Percentiles rank a stretch among this genome's conserved stretches.
These are phyloP conservation scores for Asclepias syriaca DNA, from an alignment of 257 asterid genomes.

Conservation along the genomic window DNA sequence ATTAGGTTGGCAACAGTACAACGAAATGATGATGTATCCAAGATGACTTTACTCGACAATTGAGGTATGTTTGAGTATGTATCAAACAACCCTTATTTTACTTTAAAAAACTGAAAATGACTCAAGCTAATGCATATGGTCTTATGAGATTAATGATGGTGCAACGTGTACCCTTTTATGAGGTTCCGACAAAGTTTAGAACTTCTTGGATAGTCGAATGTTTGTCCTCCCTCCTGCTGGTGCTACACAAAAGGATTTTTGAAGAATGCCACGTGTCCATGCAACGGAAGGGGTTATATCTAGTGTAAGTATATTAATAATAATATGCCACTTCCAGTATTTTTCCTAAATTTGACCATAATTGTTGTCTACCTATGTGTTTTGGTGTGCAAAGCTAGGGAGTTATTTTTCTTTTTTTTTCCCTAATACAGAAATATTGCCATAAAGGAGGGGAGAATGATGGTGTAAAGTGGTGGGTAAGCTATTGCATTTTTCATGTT, in stretches of 20 bases:
- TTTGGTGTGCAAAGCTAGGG: neutral
- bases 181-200: neutral
- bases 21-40: neutral
- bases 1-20: neutral
- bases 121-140: neutral
- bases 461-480: neutral
- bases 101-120: neutral
- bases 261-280: neutral
- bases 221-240: neutral
- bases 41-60: too few species aligned
- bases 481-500: neutral
- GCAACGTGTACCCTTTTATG: neutral
- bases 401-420: neutral
- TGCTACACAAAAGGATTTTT: neutral
- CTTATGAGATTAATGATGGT: neutral
- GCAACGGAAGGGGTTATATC: neutral
- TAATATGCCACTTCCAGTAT: neutral
- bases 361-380: neutral
- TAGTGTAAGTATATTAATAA: neutral
- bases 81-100: neutral
- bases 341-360: neutral
- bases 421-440: neutral
- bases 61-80: neutral
- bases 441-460: neutral
- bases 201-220: neutral